phyloP scores from a whole-genome alignment of 2,329 filamentous ascomycete genomes.

The Aspergillus brasiliensis region DNA sequence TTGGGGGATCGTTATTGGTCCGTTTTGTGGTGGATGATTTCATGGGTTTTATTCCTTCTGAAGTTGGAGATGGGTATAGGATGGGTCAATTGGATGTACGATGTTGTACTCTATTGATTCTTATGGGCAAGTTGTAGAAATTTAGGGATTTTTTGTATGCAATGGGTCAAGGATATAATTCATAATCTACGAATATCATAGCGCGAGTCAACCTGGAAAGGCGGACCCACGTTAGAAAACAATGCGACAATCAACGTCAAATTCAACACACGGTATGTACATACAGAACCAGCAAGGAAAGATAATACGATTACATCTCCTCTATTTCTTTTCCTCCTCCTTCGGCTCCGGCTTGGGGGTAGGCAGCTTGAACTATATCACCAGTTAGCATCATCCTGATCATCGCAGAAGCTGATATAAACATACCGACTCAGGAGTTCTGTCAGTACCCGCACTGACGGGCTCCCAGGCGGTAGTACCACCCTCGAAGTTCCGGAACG shows the following conservation, averaged over 20 bases:
- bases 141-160: no score
- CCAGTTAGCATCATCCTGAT: not conserved
- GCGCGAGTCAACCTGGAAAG: not conserved
- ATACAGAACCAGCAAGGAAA: slow-evolving; percentile 37
- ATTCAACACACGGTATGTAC: slow-evolving; percentile 39
- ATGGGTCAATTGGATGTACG: not conserved
- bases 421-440: slow-evolving; percentile 70
- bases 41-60: not conserved
- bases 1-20: slow-evolving; percentile 4
- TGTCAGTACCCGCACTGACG: slow-evolving; percentile 71
- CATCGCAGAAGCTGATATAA: slow-evolving; percentile 14
- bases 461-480: slow-evolving; percentile 73
- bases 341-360: slow-evolving; percentile 93
- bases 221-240: not conserved
- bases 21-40: not conserved
- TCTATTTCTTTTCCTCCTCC: slow-evolving; percentile 88
- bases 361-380: slow-evolving; percentile 78
- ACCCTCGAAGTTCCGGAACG: slow-evolving; percentile 97
- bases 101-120: no score
- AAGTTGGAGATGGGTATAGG: not conserved
- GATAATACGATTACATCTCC: slow-evolving; percentile 39
- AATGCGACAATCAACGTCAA: slow-evolving; percentile 12
- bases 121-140: not conserved
- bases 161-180: not conserved
- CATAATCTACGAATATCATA: not conserved